Evolutionary conservation across 2,329 filamentous ascomycete genomes (phyloP), one percentile per base, ranked within the genome.

Genomic region (Fusarium goolgardi): DNA sequence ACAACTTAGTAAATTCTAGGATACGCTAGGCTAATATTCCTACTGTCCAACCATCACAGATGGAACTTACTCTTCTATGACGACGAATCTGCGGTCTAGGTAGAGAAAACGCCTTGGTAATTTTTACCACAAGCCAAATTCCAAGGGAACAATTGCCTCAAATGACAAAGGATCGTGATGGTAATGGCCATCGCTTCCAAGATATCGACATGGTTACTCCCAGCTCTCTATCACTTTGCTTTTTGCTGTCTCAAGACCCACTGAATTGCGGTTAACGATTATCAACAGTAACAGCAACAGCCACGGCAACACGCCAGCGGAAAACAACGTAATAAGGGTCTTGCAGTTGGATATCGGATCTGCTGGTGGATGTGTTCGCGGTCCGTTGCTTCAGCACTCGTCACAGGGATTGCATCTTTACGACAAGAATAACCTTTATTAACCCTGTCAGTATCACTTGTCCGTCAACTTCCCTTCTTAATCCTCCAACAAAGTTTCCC

Each of bases 301-400:
- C 20, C 35, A 25, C 20, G 23, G 12, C 39, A 16, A 45, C 23
- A 55, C 34, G 49, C 23, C 41, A 32, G 40, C 35, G 29, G 31
- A 53, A 56, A 63, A 49, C 59, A 60, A 59, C 23, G 68, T 67
- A 73, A 71, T 72, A 71, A 61, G 64, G 62, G 64, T 63, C 60
- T 59, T 72, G 62, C 69, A 63, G 66, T 74, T 74, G 69, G 70
- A 47, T 58, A 64, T 25, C 55, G 49, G 67, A 63, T 54, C 34
- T 35, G 37, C 51, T 25, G 43, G 44, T 61, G 9, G 39, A 9
- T 41, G 45, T 49, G 35, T 50, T 56, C 40, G 18, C 23, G 23
- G 32, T 40, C 23, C 32, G 18, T 20, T 20, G 27, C 32, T 60
- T 40, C 37, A 55, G 53, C 23, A 44, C 34, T 31, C 27, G 52